A percentile compares a stretch with the other conserved stretches of the same genome.
Evolutionary conservation across 1,284 basidiomycete species (phyloP).

Genomic region (Malassezia slooffiae): DNA sequence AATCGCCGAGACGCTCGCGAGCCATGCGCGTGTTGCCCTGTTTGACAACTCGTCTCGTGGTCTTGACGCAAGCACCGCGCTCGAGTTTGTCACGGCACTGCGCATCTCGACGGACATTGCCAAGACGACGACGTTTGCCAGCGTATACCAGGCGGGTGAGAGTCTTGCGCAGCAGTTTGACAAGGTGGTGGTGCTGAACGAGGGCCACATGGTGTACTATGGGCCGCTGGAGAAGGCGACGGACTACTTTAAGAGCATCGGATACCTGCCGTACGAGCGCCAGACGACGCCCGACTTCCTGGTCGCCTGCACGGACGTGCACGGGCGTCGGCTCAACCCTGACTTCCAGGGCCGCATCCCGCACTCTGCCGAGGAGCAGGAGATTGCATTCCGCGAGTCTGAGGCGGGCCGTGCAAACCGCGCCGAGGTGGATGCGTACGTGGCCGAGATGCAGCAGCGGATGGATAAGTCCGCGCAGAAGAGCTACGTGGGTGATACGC

Average conservation of each 20-base stretch:
- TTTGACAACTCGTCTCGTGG: constrained; percentile 32
- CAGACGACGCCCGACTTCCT: constrained; percentile 33
- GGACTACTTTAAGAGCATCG: constrained; percentile 26
- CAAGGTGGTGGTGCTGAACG: constrained; percentile 29
- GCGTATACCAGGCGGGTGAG: constrained; percentile 32
- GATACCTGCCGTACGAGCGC: constrained; percentile 48
- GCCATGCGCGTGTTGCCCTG: constrained; percentile 21
- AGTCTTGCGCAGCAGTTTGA: constrained; percentile 25
- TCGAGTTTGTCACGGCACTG: constrained; percentile 23
- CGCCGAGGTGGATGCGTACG: constrained; percentile 18
- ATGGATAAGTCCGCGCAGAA: constrained; percentile 8
- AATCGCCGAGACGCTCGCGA: constrained; percentile 20
- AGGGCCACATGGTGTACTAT: constrained; percentile 40
- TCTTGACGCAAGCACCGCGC: constrained; percentile 24
- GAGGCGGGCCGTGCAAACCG: constrained; percentile 15
- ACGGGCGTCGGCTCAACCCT: constrained; percentile 44
- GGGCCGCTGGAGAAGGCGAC: constrained; percentile 22
- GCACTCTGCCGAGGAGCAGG: constrained; percentile 29
- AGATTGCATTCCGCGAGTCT: constrained; percentile 17
- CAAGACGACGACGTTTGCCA: constrained; percentile 17
- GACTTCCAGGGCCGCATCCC: constrained; percentile 30
- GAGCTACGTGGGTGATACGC: constrained; percentile 18
- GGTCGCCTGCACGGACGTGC: constrained; percentile 48
- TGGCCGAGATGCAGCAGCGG: constrained; percentile 15
- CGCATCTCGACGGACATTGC: constrained; percentile 22